Evolutionary conservation across 2,329 filamentous ascomycete species (phyloP).

Genomic region (Capronia americana): DNA sequence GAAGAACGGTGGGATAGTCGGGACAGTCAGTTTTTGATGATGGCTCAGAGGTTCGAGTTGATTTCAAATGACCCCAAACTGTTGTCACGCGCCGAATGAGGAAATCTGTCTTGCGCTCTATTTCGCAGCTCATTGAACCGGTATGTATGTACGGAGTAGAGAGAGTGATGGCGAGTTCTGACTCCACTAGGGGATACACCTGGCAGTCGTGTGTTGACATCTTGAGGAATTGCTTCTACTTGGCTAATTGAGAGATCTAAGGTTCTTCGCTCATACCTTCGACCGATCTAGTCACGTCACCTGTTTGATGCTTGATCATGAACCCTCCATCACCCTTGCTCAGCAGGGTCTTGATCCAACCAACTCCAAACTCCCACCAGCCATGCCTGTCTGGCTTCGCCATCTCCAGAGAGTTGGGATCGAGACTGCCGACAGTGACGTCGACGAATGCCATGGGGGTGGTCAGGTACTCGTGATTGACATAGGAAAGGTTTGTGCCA

Average conservation of each 20-base stretch:
- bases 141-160: too few species aligned
- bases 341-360: conserved; percentile 39
- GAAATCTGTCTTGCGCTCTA: conserved; percentile 11
- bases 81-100: not conserved
- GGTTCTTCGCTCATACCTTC: conserved; percentile 11
- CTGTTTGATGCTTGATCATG: conserved; percentile 29
- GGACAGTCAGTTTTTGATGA: not conserved
- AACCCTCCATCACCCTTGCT: conserved; percentile 32
- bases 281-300: conserved; percentile 20
- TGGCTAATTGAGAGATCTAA: not conserved
- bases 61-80: conserved; percentile 19
- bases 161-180: not conserved
- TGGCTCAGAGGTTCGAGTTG: not conserved
- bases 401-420: conserved; percentile 36
- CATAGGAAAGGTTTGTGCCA: conserved; percentile 41
- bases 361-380: conserved; percentile 39
- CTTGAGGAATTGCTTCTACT: not conserved
- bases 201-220: not conserved
- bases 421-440: conserved; percentile 40
- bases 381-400: conserved; percentile 37
- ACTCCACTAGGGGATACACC: not conserved
- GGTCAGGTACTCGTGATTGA: conserved; percentile 20
- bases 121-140: not conserved
- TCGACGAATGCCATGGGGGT: conserved; percentile 36
- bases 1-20: too few species aligned